phyloP scores from a whole-genome alignment of 169 alveolate species.

The Prorocentrum cordatum region DNA sequence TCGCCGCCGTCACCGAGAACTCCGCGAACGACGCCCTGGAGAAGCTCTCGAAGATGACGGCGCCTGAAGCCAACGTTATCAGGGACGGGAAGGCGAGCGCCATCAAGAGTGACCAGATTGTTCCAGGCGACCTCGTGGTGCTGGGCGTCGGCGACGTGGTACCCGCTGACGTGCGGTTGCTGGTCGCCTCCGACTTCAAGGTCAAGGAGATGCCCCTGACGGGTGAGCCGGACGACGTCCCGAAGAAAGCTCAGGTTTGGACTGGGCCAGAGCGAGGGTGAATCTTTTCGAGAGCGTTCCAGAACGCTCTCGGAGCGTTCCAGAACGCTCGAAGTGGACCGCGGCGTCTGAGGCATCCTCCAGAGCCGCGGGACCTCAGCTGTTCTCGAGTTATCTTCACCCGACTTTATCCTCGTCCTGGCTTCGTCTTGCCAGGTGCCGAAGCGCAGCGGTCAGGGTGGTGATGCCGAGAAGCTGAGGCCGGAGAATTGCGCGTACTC shows the following conservation, averaged over 20 bases:
- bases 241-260: no score
- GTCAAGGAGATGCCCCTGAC: conserved; percentile 91
- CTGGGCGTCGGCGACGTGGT: conserved; percentile 87
- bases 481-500: conserved; percentile 32
- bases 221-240: conserved; percentile 80
- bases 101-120: conserved; percentile 77
- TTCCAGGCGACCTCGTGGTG: conserved; percentile 88
- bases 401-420: background rate
- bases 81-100: background rate
- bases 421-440: background rate
- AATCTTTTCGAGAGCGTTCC: no score
- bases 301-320: background rate
- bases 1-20: conserved; percentile 82
- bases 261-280: no score
- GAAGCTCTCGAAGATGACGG: conserved; percentile 48
- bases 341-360: background rate
- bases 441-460: background rate
- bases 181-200: conserved; percentile 85
- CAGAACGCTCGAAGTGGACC: background rate
- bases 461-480: conserved; percentile 52
- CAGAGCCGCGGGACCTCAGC: background rate
- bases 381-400: background rate
- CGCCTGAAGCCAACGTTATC: no score
- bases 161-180: conserved; percentile 87
- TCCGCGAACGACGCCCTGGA: conserved; percentile 78